A percentile compares a stretch with the other conserved stretches of the same genome.
Evolutionary conservation across 805 yeast species (phyloP).

Genomic region (Candida yuanshanica): DNA sequence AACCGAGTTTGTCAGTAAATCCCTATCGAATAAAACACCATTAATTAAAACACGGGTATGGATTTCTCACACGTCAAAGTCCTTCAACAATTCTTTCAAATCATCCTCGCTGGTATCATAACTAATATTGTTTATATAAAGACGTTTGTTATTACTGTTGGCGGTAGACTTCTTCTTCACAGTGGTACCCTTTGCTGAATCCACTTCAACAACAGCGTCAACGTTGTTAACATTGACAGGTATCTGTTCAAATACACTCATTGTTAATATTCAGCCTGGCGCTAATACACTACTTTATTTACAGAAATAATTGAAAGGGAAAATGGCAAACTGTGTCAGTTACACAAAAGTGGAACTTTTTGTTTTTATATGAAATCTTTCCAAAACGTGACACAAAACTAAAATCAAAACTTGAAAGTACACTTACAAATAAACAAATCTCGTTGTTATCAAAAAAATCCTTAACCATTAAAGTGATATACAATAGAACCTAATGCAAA

Average conservation of each 20-base stretch:
- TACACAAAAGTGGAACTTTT: background rate
- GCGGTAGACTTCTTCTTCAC: background rate
- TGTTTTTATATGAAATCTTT: background rate
- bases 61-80: slow-evolving; percentile 40
- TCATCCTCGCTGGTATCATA: slow-evolving; percentile 49
- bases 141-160: slow-evolving; percentile 31
- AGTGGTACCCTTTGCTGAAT: background rate
- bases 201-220: background rate
- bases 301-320: too few relatives aligned
- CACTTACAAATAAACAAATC: background rate
- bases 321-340: too few relatives aligned
- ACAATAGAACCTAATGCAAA: slow-evolving; percentile 9
- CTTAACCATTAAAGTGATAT: slow-evolving; percentile 22
- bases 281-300: background rate
- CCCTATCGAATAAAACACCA: background rate
- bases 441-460: slow-evolving; percentile 2
- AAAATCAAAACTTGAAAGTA: background rate
- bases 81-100: slow-evolving; percentile 37
- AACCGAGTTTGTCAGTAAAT: slow-evolving; percentile 1
- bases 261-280: background rate
- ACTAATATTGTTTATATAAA: slow-evolving; percentile 51
- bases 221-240: background rate
- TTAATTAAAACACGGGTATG: slow-evolving; percentile 1
- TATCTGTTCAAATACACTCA: background rate
- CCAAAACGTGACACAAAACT: slow-evolving; percentile 1